Evolutionary conservation across 257 asterid genomes (phyloP).

Genomic region (Nicotiana benthamiana): DNA sequence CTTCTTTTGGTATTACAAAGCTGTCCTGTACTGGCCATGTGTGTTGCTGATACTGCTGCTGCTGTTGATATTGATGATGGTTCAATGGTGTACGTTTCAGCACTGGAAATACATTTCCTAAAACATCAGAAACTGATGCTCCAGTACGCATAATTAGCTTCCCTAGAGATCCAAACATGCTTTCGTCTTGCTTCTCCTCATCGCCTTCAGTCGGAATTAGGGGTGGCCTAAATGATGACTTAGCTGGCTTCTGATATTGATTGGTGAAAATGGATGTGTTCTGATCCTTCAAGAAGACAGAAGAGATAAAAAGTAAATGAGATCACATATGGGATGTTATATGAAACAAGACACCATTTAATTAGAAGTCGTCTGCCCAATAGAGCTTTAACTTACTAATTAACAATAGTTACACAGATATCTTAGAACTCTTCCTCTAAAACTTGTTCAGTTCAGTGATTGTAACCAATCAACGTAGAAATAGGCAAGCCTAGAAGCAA

Average conservation of each 20-base stretch:
- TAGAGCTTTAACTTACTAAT: background rate
- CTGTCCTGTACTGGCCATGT: constrained; percentile 82
- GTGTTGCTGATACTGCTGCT: constrained; percentile 40
- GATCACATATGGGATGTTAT: background rate
- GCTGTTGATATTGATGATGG: constrained; percentile 29
- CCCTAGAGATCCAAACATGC: constrained; percentile 54
- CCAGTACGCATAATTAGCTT: constrained; percentile 53
- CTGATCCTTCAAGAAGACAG: constrained; percentile 33
- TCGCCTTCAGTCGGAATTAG: constrained; percentile 65
- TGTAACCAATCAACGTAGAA: background rate
- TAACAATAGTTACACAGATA: background rate
- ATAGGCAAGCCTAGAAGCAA: background rate
- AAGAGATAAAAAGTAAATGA: constrained; percentile 1
- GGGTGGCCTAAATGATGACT: constrained; percentile 48
- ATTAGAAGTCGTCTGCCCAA: background rate
- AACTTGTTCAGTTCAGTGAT: background rate
- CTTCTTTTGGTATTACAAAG: constrained; percentile 64
- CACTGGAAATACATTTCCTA: constrained; percentile 59
- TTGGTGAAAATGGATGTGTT: constrained; percentile 23
- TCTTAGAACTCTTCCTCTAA: background rate
- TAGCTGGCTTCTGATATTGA: constrained; percentile 46
- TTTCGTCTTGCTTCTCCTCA: constrained; percentile 71
- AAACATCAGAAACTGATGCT: constrained; percentile 51
- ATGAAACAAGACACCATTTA: background rate
- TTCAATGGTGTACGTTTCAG: constrained; percentile 38